phyloP scores from a whole-genome alignment of 768 basidiomycete genomes.

The Panus rudis region DNA sequence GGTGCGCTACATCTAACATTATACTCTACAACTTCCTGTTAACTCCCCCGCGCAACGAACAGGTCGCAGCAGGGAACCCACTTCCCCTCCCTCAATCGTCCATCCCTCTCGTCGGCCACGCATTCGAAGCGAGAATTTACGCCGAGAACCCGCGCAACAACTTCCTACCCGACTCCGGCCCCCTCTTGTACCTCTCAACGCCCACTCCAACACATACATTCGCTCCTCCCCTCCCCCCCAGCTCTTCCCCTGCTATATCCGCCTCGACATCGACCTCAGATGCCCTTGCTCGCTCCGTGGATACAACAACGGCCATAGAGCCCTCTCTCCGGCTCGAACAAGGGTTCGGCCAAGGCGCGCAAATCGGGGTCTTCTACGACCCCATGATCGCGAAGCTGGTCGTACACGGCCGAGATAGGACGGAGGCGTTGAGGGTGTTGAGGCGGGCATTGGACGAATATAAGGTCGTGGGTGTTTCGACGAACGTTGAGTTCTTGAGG shows the following conservation, averaged over 20 bases:
- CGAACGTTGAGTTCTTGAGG: slow-evolving; percentile 86
- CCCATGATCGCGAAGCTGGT: slow-evolving; percentile 92
- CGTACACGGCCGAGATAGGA: slow-evolving; percentile 77
- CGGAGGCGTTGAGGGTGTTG: slow-evolving; percentile 76
- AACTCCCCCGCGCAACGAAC: background rate
- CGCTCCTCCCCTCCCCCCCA: slow-evolving; percentile 38
- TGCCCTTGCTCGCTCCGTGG: slow-evolving; percentile 13
- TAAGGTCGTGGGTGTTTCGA: slow-evolving; percentile 84
- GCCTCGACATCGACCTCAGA: background rate
- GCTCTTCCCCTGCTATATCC: slow-evolving; percentile 15
- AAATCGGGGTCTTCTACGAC: slow-evolving; percentile 86
- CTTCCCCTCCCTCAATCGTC: slow-evolving; percentile 70
- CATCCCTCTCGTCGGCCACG: slow-evolving; percentile 85
- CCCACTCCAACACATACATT: slow-evolving; percentile 68
- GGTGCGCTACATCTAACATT: slow-evolving; percentile 29
- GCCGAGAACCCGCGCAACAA: slow-evolving; percentile 92
- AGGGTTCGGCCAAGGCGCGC: slow-evolving; percentile 73
- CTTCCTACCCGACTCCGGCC: slow-evolving; percentile 89
- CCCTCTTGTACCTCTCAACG: slow-evolving; percentile 72
- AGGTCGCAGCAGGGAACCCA: slow-evolving; percentile 86
- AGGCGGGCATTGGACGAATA: slow-evolving; percentile 81
- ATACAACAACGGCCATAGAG: slow-evolving; percentile 23
- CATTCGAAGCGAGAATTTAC: slow-evolving; percentile 93
- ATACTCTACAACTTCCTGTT: background rate
- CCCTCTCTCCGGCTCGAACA: slow-evolving; percentile 83